A percentile compares a stretch with the other conserved stretches of the same genome.
These are phyloP conservation scores for Trichoderma sp. DNA, from an alignment of 2,329 filamentous ascomycete genomes.

Conservation along the genomic window DNA sequence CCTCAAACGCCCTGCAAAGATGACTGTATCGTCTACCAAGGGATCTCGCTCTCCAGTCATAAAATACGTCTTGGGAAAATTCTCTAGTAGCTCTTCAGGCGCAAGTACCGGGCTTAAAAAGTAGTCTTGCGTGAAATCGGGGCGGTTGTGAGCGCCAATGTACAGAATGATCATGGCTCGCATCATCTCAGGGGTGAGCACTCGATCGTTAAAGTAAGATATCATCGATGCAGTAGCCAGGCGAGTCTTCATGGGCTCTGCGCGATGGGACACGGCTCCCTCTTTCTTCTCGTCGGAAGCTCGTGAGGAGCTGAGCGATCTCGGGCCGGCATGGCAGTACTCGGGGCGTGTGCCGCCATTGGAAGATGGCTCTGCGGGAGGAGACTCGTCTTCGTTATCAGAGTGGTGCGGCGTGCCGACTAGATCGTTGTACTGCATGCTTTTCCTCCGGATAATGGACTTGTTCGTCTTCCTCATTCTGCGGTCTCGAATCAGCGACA, in stretches of 20 bases:
- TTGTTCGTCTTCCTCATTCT: conserved; percentile 76
- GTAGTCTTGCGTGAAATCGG: conserved; percentile 90
- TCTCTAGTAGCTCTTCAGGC: conserved; percentile 77
- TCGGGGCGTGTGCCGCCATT: conserved; percentile 45
- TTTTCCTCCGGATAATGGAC: conserved; percentile 80
- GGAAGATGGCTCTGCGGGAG: conserved; percentile 43
- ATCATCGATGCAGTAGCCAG: conserved; percentile 96
- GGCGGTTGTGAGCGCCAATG: conserved; percentile 88
- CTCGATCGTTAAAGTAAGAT: conserved; percentile 95
- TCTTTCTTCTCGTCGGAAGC: conserved; percentile 30
- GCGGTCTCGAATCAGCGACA: conserved; percentile 88
- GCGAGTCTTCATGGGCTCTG: conserved; percentile 73
- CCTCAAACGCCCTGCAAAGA: conserved; percentile 88
- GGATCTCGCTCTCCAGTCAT: conserved; percentile 94
- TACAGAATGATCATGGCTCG: conserved; percentile 98
- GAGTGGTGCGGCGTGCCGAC: conserved; percentile 83
- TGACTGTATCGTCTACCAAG: conserved; percentile 93
- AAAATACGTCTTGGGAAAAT: conserved; percentile 94
- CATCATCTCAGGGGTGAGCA: conserved; percentile 97
- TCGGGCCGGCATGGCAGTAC: conserved; percentile 54
- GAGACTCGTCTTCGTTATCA: conserved; percentile 67
- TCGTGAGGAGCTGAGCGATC: conserved; percentile 35
- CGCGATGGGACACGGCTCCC: conserved; percentile 53
- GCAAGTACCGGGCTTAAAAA: conserved; percentile 88
- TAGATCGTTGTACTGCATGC: conserved; percentile 82